Base-by-base conservation (phyloP, 179 eudicot genomes). In the Silene noctiflora region DNA sequence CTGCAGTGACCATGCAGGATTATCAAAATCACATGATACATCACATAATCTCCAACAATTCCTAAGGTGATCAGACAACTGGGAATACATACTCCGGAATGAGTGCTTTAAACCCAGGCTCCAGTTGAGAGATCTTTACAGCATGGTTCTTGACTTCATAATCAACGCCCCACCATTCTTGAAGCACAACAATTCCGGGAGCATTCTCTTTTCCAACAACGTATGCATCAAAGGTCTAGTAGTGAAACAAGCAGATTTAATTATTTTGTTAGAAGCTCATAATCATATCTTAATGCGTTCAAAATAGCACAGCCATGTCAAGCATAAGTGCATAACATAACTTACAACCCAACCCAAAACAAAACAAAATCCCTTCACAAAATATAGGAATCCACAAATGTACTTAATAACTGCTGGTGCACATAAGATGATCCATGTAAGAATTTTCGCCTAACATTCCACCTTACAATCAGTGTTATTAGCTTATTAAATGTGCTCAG, bases 111-210 rank as follows among this genome's bases (percentile, higher is more conserved):
- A 84, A 93, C 58, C 97, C 98, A 9, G 88, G 83, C 77, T 81
- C 89, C 72, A 93, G 84, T 86, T 90, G 84, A 78, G 98, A 87
- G 73, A 93, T 90, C 76, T 89, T 88, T 27, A 81, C 59, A 29
- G 95, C 97, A 78, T 93, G 95, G 76, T 93, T 93, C 87, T 90
- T 93, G 65, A 93, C 83, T 85, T 93, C 98, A 81, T 74, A 90
- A 72, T 93, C 98, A 75, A 91, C 93, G 73, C 98, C 98, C 98
- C 98, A 93, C 98, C 98, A 93, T 82, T 93, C 98, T 81, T 91
- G 98, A 72, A 93, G 85, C 83, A 93, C 98, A 75, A 93, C 98
- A 42, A 93, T 87, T 21, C 93, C 98, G 63, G 97, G 98, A 63
- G 98, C 97, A 86, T 91, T 85, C 17, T 93, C 97, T 86, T 90